These are phyloP conservation scores for Pseudogymnoascus sp. DNA, from an alignment of 2,329 filamentous ascomycete genomes.

Conservation along the genomic window DNA sequence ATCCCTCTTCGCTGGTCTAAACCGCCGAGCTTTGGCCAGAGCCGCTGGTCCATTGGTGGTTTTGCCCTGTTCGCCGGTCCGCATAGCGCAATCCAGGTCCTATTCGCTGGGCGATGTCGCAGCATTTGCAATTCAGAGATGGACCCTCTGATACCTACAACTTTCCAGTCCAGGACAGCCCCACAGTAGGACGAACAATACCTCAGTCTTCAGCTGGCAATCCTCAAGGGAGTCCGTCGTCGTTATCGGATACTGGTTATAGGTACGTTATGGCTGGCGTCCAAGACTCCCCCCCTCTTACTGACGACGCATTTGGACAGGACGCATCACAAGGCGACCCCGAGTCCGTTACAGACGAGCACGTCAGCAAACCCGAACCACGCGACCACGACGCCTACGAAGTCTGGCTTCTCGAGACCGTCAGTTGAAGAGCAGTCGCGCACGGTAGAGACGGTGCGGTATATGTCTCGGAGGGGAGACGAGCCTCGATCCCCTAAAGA, in stretches of 20 bases:
- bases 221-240: constrained; percentile 19
- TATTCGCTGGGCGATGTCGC: constrained; percentile 24
- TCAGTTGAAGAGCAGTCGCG: constrained; percentile 16
- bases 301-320: constrained; percentile 17
- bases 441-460: constrained; percentile 15
- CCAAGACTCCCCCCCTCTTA: neutral
- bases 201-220: constrained; percentile 12
- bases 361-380: constrained; percentile 23
- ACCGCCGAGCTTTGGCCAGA: neutral
- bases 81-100: constrained; percentile 20
- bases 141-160: constrained; percentile 16
- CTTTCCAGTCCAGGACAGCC: constrained; percentile 11
- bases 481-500: constrained; percentile 28
- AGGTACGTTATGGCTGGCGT: constrained; percentile 10
- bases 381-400: constrained; percentile 25
- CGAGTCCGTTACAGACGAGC: constrained; percentile 28
- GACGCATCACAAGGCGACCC: constrained; percentile 27
- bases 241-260: constrained; percentile 9
- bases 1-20: constrained; percentile 9
- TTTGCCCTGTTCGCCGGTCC: constrained; percentile 10
- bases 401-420: constrained; percentile 21
- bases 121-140: constrained; percentile 26
- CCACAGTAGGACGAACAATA: constrained; percentile 11
- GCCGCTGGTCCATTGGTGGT: constrained; percentile 10
- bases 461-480: constrained; percentile 13